Evolutionary conservation across 2,329 filamentous ascomycete genomes (phyloP), one percentile per base, ranked within the genome.

Genomic region (Penicillium nordicum): DNA sequence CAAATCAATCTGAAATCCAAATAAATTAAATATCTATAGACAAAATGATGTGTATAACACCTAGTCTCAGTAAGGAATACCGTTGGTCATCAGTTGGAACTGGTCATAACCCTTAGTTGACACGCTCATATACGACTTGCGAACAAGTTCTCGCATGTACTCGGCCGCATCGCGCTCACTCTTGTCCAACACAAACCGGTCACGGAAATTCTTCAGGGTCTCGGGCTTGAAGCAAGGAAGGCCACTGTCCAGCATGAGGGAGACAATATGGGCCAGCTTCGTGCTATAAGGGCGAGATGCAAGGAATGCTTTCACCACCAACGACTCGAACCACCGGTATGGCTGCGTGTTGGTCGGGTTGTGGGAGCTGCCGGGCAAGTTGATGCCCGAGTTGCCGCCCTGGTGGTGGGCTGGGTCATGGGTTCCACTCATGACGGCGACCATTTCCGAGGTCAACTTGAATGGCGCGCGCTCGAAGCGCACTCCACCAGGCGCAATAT

Each of bases 391-490:
- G 30, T 63, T 64, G 30, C 66, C 60, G 14, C 65, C 59, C 29
- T 64, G 57, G 55, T 70, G 65, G n/a, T 64, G 56, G 21, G 68
- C 65, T 14, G 67, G 62, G 38, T 69, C 61, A 32, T 69, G 69
- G 37, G 82, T 87, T 57, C 92, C 92, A 51, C 94, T 93, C 93
- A 99, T 97, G 66, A 99, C 94, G n/a, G 92, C 90, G 57, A 99
- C 84, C 95, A 99, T 99, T 73, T 99, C 94, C 8, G 86, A 84
- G 0, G 94, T 99, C 53, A 99, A 85, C 78, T 99, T 99, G 82
- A 99, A 99, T 0, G 94, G 94, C 0, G 94, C 94, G 25, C 94
- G 88, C 79, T 99, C 94, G 71, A 99, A 99, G 66, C 92, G 93
- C 69, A 99, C 92, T 58, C 95, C 94, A 46, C 94, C 94, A 0